Percentiles rank a stretch among this genome's conserved stretches.
These are phyloP conservation scores for Moringa oleifera DNA, from an alignment of 345 rosid genomes.

Conservation along the genomic window DNA sequence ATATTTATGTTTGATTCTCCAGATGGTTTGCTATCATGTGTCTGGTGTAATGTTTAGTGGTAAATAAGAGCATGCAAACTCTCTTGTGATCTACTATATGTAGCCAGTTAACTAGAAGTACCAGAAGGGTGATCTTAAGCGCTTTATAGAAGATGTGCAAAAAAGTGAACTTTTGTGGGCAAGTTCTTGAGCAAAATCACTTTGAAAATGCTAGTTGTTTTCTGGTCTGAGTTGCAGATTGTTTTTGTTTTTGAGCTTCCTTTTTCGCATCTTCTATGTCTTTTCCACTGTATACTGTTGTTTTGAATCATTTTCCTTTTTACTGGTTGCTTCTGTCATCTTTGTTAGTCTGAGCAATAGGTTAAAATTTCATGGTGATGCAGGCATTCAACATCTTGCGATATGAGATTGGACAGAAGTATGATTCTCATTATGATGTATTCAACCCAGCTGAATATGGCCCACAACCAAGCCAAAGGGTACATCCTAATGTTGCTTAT, in stretches of 20 bases:
- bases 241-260: neutral
- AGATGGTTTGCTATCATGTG: no score
- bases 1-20: no score
- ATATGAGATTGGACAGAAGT: constrained; percentile 84
- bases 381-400: constrained; percentile 89
- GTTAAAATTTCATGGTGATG: constrained; percentile 8
- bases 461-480: constrained; percentile 77
- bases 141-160: no score
- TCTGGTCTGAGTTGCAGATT: neutral
- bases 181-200: no score
- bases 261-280: neutral
- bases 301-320: neutral
- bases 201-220: no score
- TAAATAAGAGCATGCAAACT: no score
- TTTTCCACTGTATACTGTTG: neutral
- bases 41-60: no score
- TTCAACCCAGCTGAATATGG: constrained; percentile 80
- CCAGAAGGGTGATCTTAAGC: no score
- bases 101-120: no score
- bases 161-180: no score
- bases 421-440: constrained; percentile 85
- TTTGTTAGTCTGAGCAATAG: neutral
- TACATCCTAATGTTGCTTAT: constrained; percentile 18
- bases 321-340: no score
- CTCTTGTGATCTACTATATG: no score